Percentiles rank a stretch among this genome's conserved stretches.
These are phyloP conservation scores for Zhuliangozyma parablackwelliae DNA, from an alignment of 1,139 yeast genomes.

Conservation along the genomic window DNA sequence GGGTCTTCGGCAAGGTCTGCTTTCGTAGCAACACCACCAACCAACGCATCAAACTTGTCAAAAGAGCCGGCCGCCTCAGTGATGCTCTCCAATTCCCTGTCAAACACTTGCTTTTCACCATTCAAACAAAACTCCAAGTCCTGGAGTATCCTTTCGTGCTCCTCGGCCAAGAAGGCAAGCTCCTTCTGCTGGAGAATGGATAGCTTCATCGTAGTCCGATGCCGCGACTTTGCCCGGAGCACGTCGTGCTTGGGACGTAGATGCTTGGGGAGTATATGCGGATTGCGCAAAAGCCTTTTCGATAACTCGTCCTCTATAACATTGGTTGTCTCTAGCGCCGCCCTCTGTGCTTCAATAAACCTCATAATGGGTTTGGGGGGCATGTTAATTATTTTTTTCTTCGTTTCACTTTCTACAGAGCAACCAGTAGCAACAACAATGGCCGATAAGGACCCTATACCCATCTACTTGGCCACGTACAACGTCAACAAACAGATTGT, in stretches of 20 bases:
- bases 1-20: slow-evolving; percentile 26
- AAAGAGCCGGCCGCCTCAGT: slow-evolving; percentile 27
- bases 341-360: slow-evolving; percentile 34
- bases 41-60: slow-evolving; percentile 10
- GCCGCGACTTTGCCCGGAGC: slow-evolving; percentile 6
- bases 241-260: slow-evolving; percentile 8
- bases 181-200: slow-evolving; percentile 67
- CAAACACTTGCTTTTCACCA: slow-evolving; percentile 12
- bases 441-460: slow-evolving; percentile 6
- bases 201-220: slow-evolving; percentile 30
- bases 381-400: not conserved
- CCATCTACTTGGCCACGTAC: slow-evolving; percentile 34
- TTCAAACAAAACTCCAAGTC: slow-evolving; percentile 9
- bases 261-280: slow-evolving; percentile 15
- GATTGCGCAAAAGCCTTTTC: slow-evolving; percentile 29
- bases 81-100: slow-evolving; percentile 19
- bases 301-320: slow-evolving; percentile 29
- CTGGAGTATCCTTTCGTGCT: slow-evolving; percentile 28
- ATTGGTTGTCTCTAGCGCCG: slow-evolving; percentile 35
- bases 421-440: slow-evolving; percentile 1
- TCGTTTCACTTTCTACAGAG: not conserved
- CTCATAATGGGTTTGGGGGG: slow-evolving; percentile 16
- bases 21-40: slow-evolving; percentile 2
- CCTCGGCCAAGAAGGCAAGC: slow-evolving; percentile 46
- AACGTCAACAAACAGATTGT: slow-evolving; percentile 32